Evolutionary conservation across 2,329 filamentous ascomycete species (phyloP).

Genomic region (Fusarium secorum): DNA sequence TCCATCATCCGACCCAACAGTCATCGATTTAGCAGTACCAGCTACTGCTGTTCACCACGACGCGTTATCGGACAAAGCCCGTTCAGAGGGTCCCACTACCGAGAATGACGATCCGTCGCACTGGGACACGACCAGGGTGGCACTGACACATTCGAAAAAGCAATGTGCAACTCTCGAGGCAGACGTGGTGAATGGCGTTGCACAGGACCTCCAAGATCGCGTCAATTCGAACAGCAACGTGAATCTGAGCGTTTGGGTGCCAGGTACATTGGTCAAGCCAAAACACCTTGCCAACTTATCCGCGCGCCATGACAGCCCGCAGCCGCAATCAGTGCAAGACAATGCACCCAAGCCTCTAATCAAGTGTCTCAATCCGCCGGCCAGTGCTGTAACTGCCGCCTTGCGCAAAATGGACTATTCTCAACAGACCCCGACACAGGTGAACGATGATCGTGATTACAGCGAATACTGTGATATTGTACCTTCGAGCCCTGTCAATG

Average conservation of each 20-base stretch:
- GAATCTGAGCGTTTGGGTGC: background rate
- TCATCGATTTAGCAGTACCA: background rate
- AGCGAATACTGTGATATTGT: constrained; percentile 50
- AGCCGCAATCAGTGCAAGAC: constrained; percentile 25
- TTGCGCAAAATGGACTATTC: constrained; percentile 55
- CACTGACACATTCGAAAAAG: constrained; percentile 41
- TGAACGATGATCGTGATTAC: constrained; percentile 65
- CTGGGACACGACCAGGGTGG: constrained; percentile 40
- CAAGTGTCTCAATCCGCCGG: constrained; percentile 25
- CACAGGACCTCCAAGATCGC: constrained; percentile 18
- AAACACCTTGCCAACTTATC: background rate
- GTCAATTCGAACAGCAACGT: constrained; percentile 17
- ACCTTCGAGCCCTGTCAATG: constrained; percentile 42
- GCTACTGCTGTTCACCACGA: constrained; percentile 11
- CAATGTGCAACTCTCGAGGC: constrained; percentile 32
- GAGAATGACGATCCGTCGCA: constrained; percentile 36
- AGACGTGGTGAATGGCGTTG: constrained; percentile 13
- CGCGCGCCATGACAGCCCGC: constrained; percentile 36
- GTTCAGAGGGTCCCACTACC: constrained; percentile 26
- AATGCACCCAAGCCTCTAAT: constrained; percentile 33
- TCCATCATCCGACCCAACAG: constrained; percentile 13
- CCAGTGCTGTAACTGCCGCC: constrained; percentile 25
- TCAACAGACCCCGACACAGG: constrained; percentile 63
- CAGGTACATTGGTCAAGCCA: background rate
- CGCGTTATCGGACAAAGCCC: constrained; percentile 27